Conservation (phyloP, 2,329 filamentous ascomycete species). For the Phaeophleospora eucalypticola region DNA sequence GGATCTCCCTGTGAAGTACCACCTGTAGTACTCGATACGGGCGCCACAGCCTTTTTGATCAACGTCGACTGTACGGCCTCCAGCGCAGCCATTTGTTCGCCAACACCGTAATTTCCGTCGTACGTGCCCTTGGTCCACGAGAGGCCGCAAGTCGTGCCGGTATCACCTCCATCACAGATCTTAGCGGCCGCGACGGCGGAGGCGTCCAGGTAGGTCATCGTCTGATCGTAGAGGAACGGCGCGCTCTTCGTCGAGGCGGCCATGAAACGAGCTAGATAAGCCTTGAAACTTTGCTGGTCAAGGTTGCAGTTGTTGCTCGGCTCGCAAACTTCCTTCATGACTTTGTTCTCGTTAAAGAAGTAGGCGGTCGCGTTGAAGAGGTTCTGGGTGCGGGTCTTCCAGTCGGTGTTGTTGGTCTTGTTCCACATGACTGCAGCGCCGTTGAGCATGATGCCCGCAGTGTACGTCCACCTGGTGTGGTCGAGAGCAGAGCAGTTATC, state of each 20-base stretch:
- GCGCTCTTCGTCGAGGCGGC: conserved; percentile 55
- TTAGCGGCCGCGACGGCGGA: conserved; percentile 54
- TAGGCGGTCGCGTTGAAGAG: conserved; percentile 31
- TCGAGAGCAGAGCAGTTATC: conserved; percentile 45
- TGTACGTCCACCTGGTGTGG: conserved; percentile 48
- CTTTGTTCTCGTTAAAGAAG: conserved; percentile 38
- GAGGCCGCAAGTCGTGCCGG: conserved; percentile 44
- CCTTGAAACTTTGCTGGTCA: conserved; percentile 40
- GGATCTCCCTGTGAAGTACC: conserved; percentile 50
- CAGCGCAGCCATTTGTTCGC: conserved; percentile 55
- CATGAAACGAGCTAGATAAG: conserved; percentile 43
- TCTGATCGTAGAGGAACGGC: conserved; percentile 48
- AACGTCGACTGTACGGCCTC: conserved; percentile 46
- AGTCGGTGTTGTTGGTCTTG: conserved; percentile 18
- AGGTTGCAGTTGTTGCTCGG: conserved; percentile 37
- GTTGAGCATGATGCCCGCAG: conserved; percentile 40
- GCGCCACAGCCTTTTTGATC: conserved; percentile 33
- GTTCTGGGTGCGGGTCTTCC: conserved; percentile 21
- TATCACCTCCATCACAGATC: conserved; percentile 48
- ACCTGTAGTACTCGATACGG: conserved; percentile 49
- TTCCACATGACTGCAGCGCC: conserved; percentile 42
- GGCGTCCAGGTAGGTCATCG: conserved; percentile 51
- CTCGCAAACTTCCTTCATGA: conserved; percentile 48
- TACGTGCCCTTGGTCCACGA: conserved; percentile 38
- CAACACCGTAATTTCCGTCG: conserved; percentile 50